phyloP scores from a whole-genome alignment of 2,329 filamentous ascomycete genomes.

The Capronia americana region DNA sequence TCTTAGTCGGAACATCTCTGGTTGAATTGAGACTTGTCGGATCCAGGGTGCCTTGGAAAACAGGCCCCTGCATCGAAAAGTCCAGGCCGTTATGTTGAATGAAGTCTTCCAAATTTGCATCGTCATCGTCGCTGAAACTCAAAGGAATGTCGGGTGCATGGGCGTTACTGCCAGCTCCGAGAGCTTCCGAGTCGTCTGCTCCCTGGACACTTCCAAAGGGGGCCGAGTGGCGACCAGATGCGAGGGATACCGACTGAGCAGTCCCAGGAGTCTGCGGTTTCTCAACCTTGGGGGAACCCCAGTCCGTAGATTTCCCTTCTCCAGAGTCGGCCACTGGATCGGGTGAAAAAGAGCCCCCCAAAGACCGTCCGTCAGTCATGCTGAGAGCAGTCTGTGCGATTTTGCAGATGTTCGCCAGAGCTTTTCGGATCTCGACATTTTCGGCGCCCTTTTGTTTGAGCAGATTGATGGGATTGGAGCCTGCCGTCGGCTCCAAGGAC shows the following conservation, averaged over 20 bases:
- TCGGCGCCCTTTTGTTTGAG: slow-evolving; percentile 12
- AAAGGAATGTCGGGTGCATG: neutral
- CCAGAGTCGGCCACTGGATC: neutral
- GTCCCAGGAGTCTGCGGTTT: neutral
- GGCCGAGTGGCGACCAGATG: neutral
- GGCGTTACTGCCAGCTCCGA: neutral
- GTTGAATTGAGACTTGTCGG: neutral
- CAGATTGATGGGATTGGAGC: slow-evolving; percentile 8
- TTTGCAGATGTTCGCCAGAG: slow-evolving; percentile 4
- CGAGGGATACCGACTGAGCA: neutral
- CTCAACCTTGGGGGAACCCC: neutral
- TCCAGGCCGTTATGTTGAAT: neutral
- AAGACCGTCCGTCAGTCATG: neutral
- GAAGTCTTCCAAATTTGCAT: neutral
- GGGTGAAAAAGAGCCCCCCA: neutral
- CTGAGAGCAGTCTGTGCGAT: slow-evolving; percentile 7
- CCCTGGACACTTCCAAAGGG: neutral
- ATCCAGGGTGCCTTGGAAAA: neutral
- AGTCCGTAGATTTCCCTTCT: neutral
- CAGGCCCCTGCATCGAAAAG: neutral
- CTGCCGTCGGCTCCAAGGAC: neutral
- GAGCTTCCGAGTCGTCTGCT: neutral
- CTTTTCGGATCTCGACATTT: slow-evolving; percentile 13
- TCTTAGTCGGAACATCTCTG: neutral
- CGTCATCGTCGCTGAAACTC: neutral